These are phyloP conservation scores for Abrus precatorius DNA, from an alignment of 306 rosid species.

Conservation along the genomic window DNA sequence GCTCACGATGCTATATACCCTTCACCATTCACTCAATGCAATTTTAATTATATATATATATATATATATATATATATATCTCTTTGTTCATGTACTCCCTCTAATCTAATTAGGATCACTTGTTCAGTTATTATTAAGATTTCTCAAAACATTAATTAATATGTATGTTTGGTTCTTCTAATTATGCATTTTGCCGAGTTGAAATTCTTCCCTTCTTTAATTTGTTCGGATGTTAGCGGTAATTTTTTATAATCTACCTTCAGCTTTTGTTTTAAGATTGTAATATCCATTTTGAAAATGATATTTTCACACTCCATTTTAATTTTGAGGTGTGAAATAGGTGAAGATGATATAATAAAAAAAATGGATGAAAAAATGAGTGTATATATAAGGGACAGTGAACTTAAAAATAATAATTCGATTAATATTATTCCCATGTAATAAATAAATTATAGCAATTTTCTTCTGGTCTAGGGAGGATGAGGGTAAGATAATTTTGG, in stretches of 20 bases:
- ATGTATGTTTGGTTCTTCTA: constrained; percentile 3
- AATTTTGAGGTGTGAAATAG: no score
- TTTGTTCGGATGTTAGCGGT: background rate
- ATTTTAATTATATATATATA: background rate
- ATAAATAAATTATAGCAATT: background rate
- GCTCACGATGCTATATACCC: constrained; percentile 74
- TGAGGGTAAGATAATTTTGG: no score
- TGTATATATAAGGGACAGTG: no score
- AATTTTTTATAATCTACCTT: background rate
- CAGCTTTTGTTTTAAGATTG: background rate
- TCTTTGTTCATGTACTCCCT: constrained; percentile 15
- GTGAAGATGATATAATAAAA: no score
- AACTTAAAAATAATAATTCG: no score
- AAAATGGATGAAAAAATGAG: no score
- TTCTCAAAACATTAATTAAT: constrained; percentile 26
- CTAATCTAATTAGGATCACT: constrained; percentile 51
- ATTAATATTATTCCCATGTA: background rate
- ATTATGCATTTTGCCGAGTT: constrained; percentile 23
- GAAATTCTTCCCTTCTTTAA: constrained; percentile 9
- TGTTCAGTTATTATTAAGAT: constrained; percentile 19
- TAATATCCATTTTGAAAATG: background rate
- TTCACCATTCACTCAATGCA: background rate
- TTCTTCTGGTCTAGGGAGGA: no score
- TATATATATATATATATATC: background rate
- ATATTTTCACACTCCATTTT: no score